These are phyloP conservation scores for Acorus calamus DNA, from an alignment of 106 monocot species.

Conservation along the genomic window DNA sequence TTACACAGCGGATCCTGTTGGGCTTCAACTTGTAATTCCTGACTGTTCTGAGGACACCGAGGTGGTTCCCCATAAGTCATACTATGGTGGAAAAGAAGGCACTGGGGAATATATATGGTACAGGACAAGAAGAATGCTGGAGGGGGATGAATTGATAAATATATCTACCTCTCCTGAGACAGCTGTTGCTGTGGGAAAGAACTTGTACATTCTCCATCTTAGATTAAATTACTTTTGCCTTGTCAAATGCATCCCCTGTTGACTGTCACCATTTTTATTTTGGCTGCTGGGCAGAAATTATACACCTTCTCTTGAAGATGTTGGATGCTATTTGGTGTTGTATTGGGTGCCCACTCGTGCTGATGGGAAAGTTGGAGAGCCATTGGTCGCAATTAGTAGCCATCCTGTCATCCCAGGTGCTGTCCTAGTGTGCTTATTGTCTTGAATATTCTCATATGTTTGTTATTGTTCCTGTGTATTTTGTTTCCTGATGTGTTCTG, in stretches of 20 bases:
- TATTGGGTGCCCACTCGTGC: slow-evolving; percentile 77
- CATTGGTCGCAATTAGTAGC: slow-evolving; percentile 45
- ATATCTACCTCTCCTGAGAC: slow-evolving; percentile 18
- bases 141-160: slow-evolving; percentile 21
- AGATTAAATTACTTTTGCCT: too few relatives aligned
- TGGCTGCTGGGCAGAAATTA: slow-evolving; percentile 38
- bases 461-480: not conserved
- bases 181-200: slow-evolving; percentile 48
- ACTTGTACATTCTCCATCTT: slow-evolving; percentile 38
- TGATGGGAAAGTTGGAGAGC: slow-evolving; percentile 72
- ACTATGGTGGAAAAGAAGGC: slow-evolving; percentile 94
- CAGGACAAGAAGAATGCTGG: slow-evolving; percentile 47
- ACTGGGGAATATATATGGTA: slow-evolving; percentile 71
- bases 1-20: slow-evolving; percentile 69
- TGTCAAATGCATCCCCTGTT: too few relatives aligned
- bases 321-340: slow-evolving; percentile 64
- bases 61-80: slow-evolving; percentile 68
- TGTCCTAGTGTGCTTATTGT: not conserved
- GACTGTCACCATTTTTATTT: too few relatives aligned
- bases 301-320: slow-evolving; percentile 78
- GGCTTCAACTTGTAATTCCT: slow-evolving; percentile 59
- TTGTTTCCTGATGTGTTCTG: not conserved
- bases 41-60: slow-evolving; percentile 67
- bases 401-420: slow-evolving; percentile 80
- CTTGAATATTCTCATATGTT: not conserved